Evolutionary conservation across 345 rosid genomes (phyloP).

Genomic region (Trapa bicornis): DNA sequence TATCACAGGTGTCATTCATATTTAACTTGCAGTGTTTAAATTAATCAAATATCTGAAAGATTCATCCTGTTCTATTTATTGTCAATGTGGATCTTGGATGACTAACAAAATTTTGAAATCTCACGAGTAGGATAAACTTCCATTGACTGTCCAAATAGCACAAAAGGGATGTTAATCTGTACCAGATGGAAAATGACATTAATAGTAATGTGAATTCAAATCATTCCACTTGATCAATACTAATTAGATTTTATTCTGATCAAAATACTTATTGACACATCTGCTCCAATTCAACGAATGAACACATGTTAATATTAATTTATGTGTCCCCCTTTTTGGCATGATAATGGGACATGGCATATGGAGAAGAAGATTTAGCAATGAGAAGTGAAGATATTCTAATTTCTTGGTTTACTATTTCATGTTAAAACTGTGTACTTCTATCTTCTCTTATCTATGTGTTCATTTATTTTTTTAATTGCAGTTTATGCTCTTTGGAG

Average conservation of each 20-base stretch:
- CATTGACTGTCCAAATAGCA: neutral
- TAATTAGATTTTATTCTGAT: neutral
- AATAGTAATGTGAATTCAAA: neutral
- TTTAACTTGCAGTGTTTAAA: neutral
- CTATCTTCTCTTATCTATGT: neutral
- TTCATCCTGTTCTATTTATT: neutral
- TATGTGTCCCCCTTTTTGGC: neutral
- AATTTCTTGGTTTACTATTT: neutral
- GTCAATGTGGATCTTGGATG: neutral
- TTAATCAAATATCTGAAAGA: neutral
- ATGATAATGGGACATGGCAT: neutral
- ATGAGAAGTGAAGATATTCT: neutral
- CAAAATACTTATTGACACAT: neutral
- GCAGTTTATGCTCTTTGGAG: conserved; percentile 95
- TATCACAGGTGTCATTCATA: neutral
- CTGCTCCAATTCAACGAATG: neutral
- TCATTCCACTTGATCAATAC: neutral
- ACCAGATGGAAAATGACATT: neutral
- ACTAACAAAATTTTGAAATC: neutral
- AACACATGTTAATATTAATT: neutral
- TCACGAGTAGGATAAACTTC: neutral
- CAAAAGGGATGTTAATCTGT: neutral
- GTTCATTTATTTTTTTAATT: neutral
- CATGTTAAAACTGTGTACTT: neutral
- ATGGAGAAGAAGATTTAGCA: neutral